Percentiles rank a stretch among this genome's conserved stretches.
phyloP scores from a whole-genome alignment of 2,329 filamentous ascomycete genomes.

The Xylaria multiplex region DNA sequence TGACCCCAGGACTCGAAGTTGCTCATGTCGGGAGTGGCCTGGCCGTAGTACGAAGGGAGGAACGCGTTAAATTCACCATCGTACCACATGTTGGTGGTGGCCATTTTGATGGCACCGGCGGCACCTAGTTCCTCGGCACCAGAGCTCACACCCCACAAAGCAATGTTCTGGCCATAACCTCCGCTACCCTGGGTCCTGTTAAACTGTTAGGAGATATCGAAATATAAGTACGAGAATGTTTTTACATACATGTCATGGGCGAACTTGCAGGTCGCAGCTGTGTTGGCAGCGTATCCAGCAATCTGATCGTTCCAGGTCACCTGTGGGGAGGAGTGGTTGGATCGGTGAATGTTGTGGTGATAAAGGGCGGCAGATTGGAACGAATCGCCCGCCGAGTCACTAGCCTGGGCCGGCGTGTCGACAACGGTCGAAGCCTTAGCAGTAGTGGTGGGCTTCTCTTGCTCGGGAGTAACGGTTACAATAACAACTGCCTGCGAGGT shows the following conservation, averaged over 20 bases:
- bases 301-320: constrained; percentile 74
- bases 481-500: constrained; percentile 30
- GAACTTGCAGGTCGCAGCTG: constrained; percentile 76
- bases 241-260: constrained; percentile 77
- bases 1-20: constrained; percentile 77
- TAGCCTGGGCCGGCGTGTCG: constrained; percentile 23
- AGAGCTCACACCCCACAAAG: constrained; percentile 62
- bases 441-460: constrained; percentile 18
- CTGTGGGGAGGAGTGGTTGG: constrained; percentile 77
- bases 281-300: constrained; percentile 69
- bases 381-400: constrained; percentile 43
- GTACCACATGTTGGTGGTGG: constrained; percentile 89
- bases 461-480: constrained; percentile 41
- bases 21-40: constrained; percentile 66
- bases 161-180: constrained; percentile 92
- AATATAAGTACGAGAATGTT: not conserved
- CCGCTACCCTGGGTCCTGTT: constrained; percentile 65
- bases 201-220: constrained; percentile 48
- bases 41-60: constrained; percentile 67
- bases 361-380: constrained; percentile 62
- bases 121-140: constrained; percentile 58
- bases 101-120: constrained; percentile 67
- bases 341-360: constrained; percentile 87
- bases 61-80: constrained; percentile 75
- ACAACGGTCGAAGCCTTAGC: constrained; percentile 21